Percentiles rank a stretch among this genome's conserved stretches.
Evolutionary conservation across 495 filamentous ascomycete species (phyloP).

Genomic region (Aspergillus nanangensis): DNA sequence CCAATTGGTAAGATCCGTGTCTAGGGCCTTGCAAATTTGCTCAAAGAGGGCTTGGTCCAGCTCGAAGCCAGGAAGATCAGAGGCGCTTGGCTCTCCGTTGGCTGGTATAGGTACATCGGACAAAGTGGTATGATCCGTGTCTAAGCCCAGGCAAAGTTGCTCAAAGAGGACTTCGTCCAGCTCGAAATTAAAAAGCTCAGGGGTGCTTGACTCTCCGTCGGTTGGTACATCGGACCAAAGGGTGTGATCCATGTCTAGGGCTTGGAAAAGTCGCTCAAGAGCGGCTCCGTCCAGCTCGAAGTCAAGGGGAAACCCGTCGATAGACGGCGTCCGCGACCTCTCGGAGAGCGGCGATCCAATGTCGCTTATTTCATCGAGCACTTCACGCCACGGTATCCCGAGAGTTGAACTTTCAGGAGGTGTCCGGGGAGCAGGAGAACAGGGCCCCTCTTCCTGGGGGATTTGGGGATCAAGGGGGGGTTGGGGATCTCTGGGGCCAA

Average conservation of each 20-base stretch:
- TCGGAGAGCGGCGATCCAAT: conserved; percentile 9
- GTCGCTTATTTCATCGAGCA: conserved; percentile 1
- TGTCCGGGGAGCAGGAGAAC: no score
- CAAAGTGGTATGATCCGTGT: no score
- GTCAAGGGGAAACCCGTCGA: background rate
- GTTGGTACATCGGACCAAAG: no score
- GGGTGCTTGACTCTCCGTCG: conserved; percentile 2
- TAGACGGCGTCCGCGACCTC: conserved; percentile 4
- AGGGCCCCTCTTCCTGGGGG: background rate
- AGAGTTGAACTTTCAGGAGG: background rate
- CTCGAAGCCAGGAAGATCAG: background rate
- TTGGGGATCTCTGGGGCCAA: conserved; percentile 1
- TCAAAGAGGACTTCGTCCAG: no score
- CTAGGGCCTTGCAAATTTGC: no score
- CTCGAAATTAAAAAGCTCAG: background rate
- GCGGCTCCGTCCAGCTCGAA: background rate
- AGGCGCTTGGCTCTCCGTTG: conserved; percentile 2
- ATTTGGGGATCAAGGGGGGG: background rate
- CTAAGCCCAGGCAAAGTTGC: no score
- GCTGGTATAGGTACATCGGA: no score
- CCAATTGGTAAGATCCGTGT: no score
- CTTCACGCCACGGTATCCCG: background rate
- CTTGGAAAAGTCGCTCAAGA: background rate
- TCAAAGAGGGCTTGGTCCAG: no score
- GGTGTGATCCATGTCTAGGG: no score